phyloP scores from a whole-genome alignment of 257 asterid species.

The Leptodermis oblonga region DNA sequence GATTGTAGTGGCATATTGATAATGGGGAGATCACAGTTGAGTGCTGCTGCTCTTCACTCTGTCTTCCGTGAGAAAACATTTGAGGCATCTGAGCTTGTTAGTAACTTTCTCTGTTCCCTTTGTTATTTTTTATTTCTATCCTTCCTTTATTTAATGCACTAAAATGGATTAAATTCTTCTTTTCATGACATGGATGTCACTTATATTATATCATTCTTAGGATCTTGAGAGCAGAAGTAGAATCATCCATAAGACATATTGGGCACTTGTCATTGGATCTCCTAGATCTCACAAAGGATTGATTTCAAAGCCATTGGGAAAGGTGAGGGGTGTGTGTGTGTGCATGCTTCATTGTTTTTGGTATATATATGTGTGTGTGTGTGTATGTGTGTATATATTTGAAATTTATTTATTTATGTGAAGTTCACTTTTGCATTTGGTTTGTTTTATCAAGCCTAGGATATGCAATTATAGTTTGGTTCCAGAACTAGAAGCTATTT shows the following conservation, averaged over 20 bases:
- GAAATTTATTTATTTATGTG: conserved; percentile 4
- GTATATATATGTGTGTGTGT: too few species aligned
- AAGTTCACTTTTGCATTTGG: background rate
- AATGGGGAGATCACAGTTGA: conserved; percentile 90
- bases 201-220: conserved; percentile 27
- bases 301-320: conserved; percentile 68
- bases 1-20: conserved; percentile 94
- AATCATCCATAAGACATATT: conserved; percentile 65
- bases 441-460: background rate
- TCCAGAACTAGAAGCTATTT: background rate
- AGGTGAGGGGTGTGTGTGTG: conserved; percentile 59
- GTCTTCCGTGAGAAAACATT: conserved; percentile 85
- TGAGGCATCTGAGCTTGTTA: conserved; percentile 53
- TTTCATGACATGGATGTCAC: conserved; percentile 4
- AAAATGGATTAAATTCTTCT: background rate
- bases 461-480: too few species aligned
- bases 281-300: conserved; percentile 68
- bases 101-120: conserved; percentile 14
- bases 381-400: too few species aligned
- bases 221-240: conserved; percentile 38
- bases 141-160: background rate
- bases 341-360: too few species aligned
- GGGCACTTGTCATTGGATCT: conserved; percentile 94
- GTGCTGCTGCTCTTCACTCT: conserved; percentile 77
- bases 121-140: background rate